phyloP scores from a whole-genome alignment of 495 filamentous ascomycete species.

The Neurospora sp. region DNA sequence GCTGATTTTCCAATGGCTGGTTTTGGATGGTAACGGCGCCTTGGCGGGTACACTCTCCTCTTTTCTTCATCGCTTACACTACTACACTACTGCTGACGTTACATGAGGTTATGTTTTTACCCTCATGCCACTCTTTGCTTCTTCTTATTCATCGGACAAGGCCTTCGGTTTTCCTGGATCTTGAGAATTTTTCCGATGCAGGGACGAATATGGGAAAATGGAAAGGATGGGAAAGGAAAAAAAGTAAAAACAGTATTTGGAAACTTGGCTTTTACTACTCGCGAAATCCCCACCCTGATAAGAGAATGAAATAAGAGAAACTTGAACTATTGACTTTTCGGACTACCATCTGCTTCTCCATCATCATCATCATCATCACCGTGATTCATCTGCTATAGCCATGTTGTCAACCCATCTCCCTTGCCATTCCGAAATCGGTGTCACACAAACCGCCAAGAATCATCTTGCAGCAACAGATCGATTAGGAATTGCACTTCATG shows the following conservation, averaged over 20 bases:
- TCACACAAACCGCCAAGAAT: neutral
- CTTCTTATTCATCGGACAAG: neutral
- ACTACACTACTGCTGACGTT: neutral
- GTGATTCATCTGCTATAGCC: neutral
- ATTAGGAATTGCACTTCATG: neutral
- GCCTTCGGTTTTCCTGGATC: neutral
- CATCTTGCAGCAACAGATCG: neutral
- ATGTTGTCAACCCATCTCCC: neutral
- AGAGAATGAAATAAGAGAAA: neutral
- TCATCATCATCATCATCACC: neutral
- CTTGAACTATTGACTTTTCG: neutral
- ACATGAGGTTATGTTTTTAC: neutral
- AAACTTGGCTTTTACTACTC: neutral
- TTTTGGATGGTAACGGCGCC: neutral
- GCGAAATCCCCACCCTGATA: neutral
- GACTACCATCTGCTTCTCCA: neutral
- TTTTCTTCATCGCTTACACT: neutral
- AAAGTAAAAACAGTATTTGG: neutral
- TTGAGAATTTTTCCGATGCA: neutral
- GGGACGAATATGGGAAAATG: neutral
- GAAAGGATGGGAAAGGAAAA: neutral
- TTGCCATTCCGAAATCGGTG: neutral
- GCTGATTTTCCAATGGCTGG: neutral
- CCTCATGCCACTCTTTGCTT: neutral
- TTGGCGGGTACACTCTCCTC: neutral